These are phyloP conservation scores for Claviceps citrina DNA, from an alignment of 2,329 filamentous ascomycete genomes.

Conservation along the genomic window DNA sequence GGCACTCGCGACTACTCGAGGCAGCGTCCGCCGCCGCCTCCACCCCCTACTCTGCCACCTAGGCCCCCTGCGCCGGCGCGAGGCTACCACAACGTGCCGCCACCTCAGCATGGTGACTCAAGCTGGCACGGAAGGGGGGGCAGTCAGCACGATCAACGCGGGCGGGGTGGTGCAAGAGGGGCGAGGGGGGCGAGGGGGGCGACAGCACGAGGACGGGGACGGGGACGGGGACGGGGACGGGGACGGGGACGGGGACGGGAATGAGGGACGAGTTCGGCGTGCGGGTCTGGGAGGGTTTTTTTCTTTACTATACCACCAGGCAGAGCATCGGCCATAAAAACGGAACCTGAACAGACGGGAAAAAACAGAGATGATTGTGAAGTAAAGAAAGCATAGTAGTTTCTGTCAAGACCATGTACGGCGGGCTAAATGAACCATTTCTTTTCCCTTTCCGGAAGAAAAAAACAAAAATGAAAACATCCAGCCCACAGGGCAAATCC, in stretches of 20 bases:
- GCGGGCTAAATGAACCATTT: too few species aligned
- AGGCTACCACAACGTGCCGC: slow-evolving; percentile 16
- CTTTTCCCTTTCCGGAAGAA: too few species aligned
- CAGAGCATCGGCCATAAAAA: too few species aligned
- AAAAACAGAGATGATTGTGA: too few species aligned
- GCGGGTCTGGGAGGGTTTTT: too few species aligned
- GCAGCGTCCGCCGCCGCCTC: slow-evolving; percentile 6
- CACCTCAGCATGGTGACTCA: slow-evolving; percentile 6
- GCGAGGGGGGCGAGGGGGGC: slow-evolving; percentile 14
- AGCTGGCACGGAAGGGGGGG: slow-evolving; percentile 12
- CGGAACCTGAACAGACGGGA: too few species aligned
- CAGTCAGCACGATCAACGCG: slow-evolving; percentile 10
- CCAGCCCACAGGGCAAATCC: too few species aligned
- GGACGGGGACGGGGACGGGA: slow-evolving; percentile 4
- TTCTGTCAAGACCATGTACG: too few species aligned
- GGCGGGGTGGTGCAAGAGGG: slow-evolving; percentile 15
- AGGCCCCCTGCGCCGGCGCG: slow-evolving; percentile 15
- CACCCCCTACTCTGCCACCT: slow-evolving; percentile 15
- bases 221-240: slow-evolving; percentile 11
- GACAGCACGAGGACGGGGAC: slow-evolving; percentile 3
- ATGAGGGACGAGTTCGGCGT: not conserved
- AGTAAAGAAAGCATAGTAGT: too few species aligned
- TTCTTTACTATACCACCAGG: too few species aligned
- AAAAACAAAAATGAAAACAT: too few species aligned
- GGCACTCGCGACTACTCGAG: slow-evolving; percentile 9